These are phyloP conservation scores for Quercus agrifolia DNA, from an alignment of 306 rosid species.

Conservation along the genomic window DNA sequence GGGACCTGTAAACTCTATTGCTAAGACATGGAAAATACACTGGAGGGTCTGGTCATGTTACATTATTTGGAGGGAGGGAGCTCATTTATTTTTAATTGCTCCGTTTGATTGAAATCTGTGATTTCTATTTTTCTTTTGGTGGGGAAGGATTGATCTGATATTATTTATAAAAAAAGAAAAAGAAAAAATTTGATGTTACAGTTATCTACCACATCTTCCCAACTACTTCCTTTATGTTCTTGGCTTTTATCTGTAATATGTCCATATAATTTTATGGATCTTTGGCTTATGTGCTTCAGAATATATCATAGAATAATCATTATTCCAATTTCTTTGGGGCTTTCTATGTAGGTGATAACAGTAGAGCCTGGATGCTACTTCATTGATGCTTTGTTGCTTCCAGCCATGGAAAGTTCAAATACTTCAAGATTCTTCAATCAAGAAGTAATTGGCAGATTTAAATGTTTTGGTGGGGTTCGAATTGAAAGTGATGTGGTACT, in stretches of 20 bases:
- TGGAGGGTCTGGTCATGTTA: background rate
- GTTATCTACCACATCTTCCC: background rate
- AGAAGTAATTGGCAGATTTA: conserved; percentile 50
- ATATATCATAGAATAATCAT: background rate
- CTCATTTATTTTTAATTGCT: background rate
- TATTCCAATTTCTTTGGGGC: background rate
- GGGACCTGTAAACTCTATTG: background rate
- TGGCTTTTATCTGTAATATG: background rate
- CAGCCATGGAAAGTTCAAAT: conserved; percentile 58
- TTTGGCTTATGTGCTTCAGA: conserved; percentile 8
- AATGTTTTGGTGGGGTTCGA: conserved; percentile 80
- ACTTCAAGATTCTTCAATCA: conserved; percentile 66
- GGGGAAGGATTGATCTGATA: background rate
- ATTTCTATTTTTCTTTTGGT: background rate
- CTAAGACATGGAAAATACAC: background rate
- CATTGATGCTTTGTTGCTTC: conserved; percentile 70
- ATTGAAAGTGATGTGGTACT: conserved; percentile 88
- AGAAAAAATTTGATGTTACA: background rate
- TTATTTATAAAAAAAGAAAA: too few species aligned
- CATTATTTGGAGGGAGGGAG: background rate
- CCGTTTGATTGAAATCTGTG: background rate
- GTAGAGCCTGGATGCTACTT: conserved; percentile 99
- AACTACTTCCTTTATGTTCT: background rate
- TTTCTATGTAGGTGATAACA: conserved; percentile 64
- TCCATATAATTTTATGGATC: background rate